Percentiles rank a stretch among this genome's conserved stretches.
Evolutionary conservation across 148 eudicot genomes (phyloP).

Genomic region (Fagopyrum esculentum): DNA sequence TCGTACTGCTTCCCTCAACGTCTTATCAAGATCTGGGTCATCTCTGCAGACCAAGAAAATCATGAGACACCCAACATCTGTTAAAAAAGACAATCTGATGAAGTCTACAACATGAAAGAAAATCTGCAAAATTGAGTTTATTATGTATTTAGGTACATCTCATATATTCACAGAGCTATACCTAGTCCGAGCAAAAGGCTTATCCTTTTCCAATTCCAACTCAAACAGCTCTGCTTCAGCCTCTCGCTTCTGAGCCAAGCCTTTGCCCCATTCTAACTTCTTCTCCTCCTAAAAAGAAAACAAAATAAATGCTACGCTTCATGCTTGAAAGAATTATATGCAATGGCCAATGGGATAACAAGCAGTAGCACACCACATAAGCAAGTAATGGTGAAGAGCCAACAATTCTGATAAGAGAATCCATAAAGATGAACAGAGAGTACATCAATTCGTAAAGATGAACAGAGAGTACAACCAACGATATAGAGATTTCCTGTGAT

Average conservation of each 20-base stretch:
- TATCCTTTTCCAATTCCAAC: constrained; percentile 74
- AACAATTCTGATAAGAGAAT: not conserved
- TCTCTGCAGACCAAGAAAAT: constrained; percentile 25
- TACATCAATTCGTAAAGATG: not conserved
- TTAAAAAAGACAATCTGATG: not conserved
- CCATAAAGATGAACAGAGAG: not conserved
- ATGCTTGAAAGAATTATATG: not conserved
- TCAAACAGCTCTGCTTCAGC: constrained; percentile 69
- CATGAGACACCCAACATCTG: not conserved
- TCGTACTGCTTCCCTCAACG: constrained; percentile 72
- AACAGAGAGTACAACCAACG: too few relatives aligned
- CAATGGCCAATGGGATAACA: not conserved
- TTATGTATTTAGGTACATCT: not conserved
- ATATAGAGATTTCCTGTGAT: not conserved
- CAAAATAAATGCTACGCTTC: not conserved
- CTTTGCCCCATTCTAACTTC: constrained; percentile 98
- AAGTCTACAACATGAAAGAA: not conserved
- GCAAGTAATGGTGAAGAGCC: not conserved
- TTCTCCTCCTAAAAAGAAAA: constrained; percentile 47
- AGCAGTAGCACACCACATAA: not conserved
- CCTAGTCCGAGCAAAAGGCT: constrained; percentile 96
- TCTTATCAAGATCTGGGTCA: constrained; percentile 49
- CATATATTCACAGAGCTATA: constrained; percentile 20
- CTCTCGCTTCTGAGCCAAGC: constrained; percentile 95
- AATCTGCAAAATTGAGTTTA: not conserved